Percentiles rank a stretch among this genome's conserved stretches.
phyloP scores from a whole-genome alignment of 2,329 filamentous ascomycete genomes.

The Verticillium nubilum region DNA sequence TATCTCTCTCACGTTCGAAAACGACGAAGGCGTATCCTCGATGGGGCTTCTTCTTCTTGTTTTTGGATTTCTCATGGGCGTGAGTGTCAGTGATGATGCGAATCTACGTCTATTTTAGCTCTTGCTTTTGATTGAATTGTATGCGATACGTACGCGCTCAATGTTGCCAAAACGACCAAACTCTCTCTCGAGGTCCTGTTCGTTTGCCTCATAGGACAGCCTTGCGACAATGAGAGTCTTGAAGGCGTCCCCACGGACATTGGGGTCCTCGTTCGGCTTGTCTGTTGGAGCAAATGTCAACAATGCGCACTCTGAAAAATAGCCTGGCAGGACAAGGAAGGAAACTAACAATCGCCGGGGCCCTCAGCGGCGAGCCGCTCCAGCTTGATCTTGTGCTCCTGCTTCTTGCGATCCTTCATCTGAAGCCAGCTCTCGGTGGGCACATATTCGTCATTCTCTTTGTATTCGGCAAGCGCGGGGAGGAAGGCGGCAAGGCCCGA shows the following conservation, averaged over 20 bases:
- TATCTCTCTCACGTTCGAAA: conserved; percentile 94
- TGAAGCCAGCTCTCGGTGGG: conserved; percentile 93
- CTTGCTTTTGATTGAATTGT: background rate
- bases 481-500: conserved; percentile 71
- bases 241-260: conserved; percentile 89
- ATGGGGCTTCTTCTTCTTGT: conserved; percentile 73
- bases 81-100: conserved; percentile 79
- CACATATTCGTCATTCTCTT: conserved; percentile 68
- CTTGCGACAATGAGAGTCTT: conserved; percentile 91
- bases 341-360: conserved; percentile 45
- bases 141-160: conserved; percentile 62
- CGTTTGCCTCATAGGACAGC: conserved; percentile 82
- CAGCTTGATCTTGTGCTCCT: conserved; percentile 68
- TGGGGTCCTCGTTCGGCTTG: conserved; percentile 77
- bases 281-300: conserved; percentile 39
- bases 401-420: conserved; percentile 74
- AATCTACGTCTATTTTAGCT: conserved; percentile 51
- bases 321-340: background rate
- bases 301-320: background rate
- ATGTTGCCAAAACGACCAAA: conserved; percentile 93
- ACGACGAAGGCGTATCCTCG: conserved; percentile 95
- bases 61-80: conserved; percentile 58
- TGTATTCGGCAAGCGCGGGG: conserved; percentile 68
- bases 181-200: conserved; percentile 86
- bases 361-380: conserved; percentile 59